These are phyloP conservation scores for Tolypocladium tropicale DNA, from an alignment of 2,329 filamentous ascomycete genomes.

Conservation along the genomic window DNA sequence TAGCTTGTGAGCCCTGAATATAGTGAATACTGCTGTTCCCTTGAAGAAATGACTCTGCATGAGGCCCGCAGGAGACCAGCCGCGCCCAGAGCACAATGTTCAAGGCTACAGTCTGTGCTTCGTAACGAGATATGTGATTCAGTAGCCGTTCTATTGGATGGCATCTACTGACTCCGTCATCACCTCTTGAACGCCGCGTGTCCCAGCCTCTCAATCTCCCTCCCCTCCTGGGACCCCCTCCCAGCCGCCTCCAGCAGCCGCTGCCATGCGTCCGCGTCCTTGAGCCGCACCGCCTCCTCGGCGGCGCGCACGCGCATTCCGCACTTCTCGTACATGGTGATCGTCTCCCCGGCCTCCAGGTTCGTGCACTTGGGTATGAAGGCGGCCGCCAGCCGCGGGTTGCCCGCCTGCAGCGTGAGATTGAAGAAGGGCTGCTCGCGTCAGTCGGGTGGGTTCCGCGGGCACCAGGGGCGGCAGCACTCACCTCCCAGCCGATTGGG, in stretches of 20 bases:
- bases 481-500: conserved; percentile 91
- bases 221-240: conserved; percentile 51
- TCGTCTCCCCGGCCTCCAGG: conserved; percentile 56
- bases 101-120: too few relatives aligned
- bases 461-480: conserved; percentile 19
- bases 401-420: conserved; percentile 77
- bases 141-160: too few relatives aligned
- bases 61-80: too few relatives aligned
- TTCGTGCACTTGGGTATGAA: conserved; percentile 84
- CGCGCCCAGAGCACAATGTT: not conserved
- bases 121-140: too few relatives aligned
- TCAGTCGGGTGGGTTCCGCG: not conserved
- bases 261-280: conserved; percentile 67
- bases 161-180: not conserved
- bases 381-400: conserved; percentile 69
- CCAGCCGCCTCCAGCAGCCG: conserved; percentile 65
- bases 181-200: conserved; percentile 43
- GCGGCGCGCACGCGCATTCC: conserved; percentile 81
- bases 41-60: too few relatives aligned
- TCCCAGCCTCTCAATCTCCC: conserved; percentile 75
- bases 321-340: conserved; percentile 95
- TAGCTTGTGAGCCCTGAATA: too few relatives aligned
- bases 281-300: conserved; percentile 78
- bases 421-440: conserved; percentile 74
- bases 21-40: too few relatives aligned